Percentiles rank a stretch among this genome's conserved stretches.
Evolutionary conservation across 2,329 filamentous ascomycete genomes (phyloP).

Genomic region (Alternaria panax): DNA sequence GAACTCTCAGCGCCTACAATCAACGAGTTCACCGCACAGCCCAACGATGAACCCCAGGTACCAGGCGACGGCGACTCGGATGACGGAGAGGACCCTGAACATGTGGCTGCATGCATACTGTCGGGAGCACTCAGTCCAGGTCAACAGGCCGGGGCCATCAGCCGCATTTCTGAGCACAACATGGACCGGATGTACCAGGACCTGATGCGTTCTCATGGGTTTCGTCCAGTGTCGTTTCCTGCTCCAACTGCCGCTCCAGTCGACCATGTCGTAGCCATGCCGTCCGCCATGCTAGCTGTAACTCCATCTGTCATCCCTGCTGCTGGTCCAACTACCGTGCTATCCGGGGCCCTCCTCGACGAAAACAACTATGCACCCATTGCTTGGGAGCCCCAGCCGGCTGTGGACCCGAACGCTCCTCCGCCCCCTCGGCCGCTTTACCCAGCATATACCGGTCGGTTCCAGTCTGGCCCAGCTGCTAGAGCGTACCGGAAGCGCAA

Average conservation of each 20-base stretch:
- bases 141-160: background rate
- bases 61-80: background rate
- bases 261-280: background rate
- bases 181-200: background rate
- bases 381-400: background rate
- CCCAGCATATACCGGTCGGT: constrained; percentile 20
- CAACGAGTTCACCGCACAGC: background rate
- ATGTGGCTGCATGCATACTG: background rate
- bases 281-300: background rate
- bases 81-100: background rate
- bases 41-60: background rate
- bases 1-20: background rate
- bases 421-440: constrained; percentile 20
- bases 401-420: background rate
- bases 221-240: background rate
- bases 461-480: constrained; percentile 30
- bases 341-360: background rate
- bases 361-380: constrained; percentile 9
- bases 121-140: background rate
- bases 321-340: background rate
- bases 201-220: constrained; percentile 1
- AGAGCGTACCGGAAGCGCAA: constrained; percentile 23
- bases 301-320: background rate
- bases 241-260: background rate
- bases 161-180: background rate